Evolutionary conservation across 2,329 filamentous ascomycete genomes (phyloP).

Genomic region (Coniochaeta sp.): DNA sequence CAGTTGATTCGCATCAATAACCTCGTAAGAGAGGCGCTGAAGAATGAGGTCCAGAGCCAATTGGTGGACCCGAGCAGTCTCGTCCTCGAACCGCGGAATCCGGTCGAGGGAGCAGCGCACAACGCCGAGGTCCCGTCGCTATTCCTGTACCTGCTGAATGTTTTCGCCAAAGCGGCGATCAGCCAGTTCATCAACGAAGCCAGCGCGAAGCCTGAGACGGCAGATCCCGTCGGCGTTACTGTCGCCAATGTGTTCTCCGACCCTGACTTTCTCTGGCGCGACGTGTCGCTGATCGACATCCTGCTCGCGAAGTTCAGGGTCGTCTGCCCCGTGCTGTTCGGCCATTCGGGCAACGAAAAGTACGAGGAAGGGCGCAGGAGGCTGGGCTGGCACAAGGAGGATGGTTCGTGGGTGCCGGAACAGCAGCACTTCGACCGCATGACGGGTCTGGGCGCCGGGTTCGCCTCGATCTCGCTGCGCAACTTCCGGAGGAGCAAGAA

Average conservation of each 20-base stretch:
- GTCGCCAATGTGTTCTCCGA: conserved; percentile 63
- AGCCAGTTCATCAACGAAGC: conserved; percentile 59
- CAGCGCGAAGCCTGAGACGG: conserved; percentile 48
- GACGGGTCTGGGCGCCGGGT: conserved; percentile 78
- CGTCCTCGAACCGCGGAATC: conserved; percentile 31
- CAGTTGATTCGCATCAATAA: conserved; percentile 29
- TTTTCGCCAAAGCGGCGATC: conserved; percentile 61
- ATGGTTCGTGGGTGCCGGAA: conserved; percentile 54
- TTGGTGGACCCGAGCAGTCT: conserved; percentile 46
- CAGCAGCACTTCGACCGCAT: conserved; percentile 76
- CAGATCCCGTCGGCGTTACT: conserved; percentile 66
- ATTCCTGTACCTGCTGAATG: conserved; percentile 66
- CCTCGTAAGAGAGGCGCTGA: conserved; percentile 43
- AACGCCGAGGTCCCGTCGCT: conserved; percentile 48
- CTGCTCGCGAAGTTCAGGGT: conserved; percentile 76
- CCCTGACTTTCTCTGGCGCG: conserved; percentile 54
- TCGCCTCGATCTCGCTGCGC: conserved; percentile 72
- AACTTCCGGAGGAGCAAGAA: conserved; percentile 68
- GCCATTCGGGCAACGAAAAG: conserved; percentile 67
- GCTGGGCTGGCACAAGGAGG: conserved; percentile 68
- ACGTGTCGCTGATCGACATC: conserved; percentile 64
- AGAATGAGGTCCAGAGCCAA: conserved; percentile 36
- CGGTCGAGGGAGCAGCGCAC: conserved; percentile 29
- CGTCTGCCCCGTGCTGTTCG: conserved; percentile 78
- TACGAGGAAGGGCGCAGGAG: conserved; percentile 58